Conservation (phyloP, 2,329 filamentous ascomycete genomes). For the Trichophaea hybrida region DNA sequence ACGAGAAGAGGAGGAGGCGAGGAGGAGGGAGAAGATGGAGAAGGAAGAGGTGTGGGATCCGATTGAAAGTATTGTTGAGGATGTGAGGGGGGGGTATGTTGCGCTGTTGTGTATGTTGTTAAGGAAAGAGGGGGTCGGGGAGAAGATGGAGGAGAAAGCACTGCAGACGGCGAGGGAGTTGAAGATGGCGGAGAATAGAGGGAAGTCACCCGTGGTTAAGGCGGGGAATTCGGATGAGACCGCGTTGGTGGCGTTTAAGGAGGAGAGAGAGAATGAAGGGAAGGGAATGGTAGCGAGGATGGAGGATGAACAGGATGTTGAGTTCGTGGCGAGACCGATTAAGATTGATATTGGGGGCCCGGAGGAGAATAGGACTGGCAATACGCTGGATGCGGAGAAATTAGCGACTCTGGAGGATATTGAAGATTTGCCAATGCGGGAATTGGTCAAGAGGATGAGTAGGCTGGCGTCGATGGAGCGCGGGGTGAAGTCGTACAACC, state of each 20-base stretch:
- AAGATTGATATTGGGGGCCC: neutral
- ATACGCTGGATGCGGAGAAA: neutral
- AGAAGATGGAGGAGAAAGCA: conserved; percentile 7
- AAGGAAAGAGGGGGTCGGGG: conserved; percentile 7
- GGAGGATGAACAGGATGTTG: neutral
- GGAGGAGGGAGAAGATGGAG: neutral
- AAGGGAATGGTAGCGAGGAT: neutral
- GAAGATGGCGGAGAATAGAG: neutral
- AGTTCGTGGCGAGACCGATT: neutral
- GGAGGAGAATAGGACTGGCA: neutral
- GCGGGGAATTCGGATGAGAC: neutral
- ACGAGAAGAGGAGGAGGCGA: conserved; percentile 4
- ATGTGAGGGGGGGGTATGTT: conserved; percentile 8
- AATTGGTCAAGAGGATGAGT: neutral
- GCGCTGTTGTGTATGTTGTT: conserved; percentile 10
- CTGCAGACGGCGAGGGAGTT: conserved; percentile 9
- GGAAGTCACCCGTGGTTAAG: neutral
- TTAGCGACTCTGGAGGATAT: neutral
- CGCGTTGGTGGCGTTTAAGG: neutral
- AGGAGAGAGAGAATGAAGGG: neutral
- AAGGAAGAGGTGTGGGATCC: conserved; percentile 30
- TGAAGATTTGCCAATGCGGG: neutral
- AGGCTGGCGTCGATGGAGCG: neutral
- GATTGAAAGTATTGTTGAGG: conserved; percentile 9
- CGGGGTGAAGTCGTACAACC: neutral